Percentiles rank a stretch among this genome's conserved stretches.
Conservation (phyloP, 2,329 filamentous ascomycete species). For the Moelleriella libera region DNA sequence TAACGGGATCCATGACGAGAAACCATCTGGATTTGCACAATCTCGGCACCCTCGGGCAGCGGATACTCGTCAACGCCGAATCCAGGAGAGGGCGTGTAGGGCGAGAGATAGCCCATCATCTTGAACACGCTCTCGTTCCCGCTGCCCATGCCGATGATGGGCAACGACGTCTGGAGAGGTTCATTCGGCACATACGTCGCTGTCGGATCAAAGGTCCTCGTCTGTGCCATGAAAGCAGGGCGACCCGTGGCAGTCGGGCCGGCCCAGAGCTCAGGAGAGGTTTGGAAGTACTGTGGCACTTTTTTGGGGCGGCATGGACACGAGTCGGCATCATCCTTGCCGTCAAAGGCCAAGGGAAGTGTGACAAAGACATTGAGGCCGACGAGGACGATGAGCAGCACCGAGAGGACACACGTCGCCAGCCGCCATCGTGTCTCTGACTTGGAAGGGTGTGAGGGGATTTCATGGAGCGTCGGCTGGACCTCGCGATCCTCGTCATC, state of each 20-base stretch:
- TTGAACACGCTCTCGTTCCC: constrained; percentile 54
- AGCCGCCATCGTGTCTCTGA: constrained; percentile 15
- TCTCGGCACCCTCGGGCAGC: constrained; percentile 50
- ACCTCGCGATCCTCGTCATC: constrained; percentile 10
- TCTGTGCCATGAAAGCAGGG: constrained; percentile 58
- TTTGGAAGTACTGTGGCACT: constrained; percentile 51
- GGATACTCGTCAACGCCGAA: constrained; percentile 64
- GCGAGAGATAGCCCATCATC: constrained; percentile 51
- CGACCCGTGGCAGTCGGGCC: constrained; percentile 58
- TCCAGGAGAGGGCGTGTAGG: constrained; percentile 57
- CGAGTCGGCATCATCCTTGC: constrained; percentile 6
- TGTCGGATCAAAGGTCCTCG: constrained; percentile 50
- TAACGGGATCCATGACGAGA: constrained; percentile 63
- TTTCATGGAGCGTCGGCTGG: neutral
- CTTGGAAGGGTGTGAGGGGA: constrained; percentile 5
- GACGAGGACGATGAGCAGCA: constrained; percentile 20
- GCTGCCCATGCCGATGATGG: constrained; percentile 43
- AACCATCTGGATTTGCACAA: constrained; percentile 58
- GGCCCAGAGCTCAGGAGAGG: constrained; percentile 41
- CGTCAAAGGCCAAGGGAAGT: constrained; percentile 16
- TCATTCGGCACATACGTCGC: constrained; percentile 52
- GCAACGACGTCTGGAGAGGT: constrained; percentile 57
- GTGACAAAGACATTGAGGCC: constrained; percentile 21
- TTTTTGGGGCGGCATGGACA: constrained; percentile 20
- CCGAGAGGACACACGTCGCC: constrained; percentile 17